These are phyloP conservation scores for Fusarium pseudoanthophilum DNA, from an alignment of 2,329 filamentous ascomycete species.

Conservation along the genomic window DNA sequence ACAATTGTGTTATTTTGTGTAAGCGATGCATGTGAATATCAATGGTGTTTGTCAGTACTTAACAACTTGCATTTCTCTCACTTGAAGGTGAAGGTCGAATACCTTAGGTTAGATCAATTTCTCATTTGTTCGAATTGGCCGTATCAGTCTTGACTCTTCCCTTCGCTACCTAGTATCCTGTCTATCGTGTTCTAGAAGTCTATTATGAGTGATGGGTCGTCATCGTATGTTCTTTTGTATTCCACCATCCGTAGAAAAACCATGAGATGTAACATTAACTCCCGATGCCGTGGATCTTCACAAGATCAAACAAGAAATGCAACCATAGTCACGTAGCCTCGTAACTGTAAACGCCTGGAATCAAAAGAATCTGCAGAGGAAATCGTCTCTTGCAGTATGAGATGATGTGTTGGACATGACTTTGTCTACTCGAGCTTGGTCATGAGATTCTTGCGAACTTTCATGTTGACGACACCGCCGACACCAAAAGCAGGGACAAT, in stretches of 20 bases:
- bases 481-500: slow-evolving; percentile 92
- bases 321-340: slow-evolving; percentile 12
- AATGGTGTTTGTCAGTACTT: background rate
- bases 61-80: background rate
- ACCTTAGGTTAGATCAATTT: background rate
- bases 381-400: background rate
- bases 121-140: background rate
- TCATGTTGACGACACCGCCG: slow-evolving; percentile 85
- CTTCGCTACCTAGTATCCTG: background rate
- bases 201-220: slow-evolving; percentile 17
- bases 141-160: slow-evolving; percentile 1
- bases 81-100: background rate
- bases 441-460: slow-evolving; percentile 76
- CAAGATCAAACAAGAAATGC: slow-evolving; percentile 9
- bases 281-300: slow-evolving; percentile 9
- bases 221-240: slow-evolving; percentile 21
- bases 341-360: slow-evolving; percentile 20
- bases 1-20: slow-evolving; percentile 26
- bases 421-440: slow-evolving; percentile 58
- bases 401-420: background rate
- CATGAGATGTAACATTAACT: slow-evolving; percentile 10
- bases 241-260: slow-evolving; percentile 6
- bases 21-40: background rate
- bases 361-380: background rate
- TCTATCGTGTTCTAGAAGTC: slow-evolving; percentile 29